These are phyloP conservation scores for Cercospora sp. DNA, from an alignment of 2,329 filamentous ascomycete genomes.

Conservation along the genomic window DNA sequence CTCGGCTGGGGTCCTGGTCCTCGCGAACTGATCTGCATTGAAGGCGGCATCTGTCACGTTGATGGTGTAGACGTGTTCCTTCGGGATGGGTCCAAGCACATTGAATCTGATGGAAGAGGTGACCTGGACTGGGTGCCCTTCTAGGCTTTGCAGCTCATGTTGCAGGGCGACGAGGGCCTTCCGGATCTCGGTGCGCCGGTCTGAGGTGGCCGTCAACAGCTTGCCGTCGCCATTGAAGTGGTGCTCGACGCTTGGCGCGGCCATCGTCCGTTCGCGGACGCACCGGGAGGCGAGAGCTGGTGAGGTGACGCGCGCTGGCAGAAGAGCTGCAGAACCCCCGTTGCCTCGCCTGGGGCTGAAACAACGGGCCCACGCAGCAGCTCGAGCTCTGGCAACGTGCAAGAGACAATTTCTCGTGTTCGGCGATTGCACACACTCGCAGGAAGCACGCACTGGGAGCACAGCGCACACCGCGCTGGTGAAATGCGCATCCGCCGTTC, in stretches of 20 bases:
- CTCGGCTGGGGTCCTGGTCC: constrained; percentile 14
- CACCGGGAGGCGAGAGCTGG: not conserved
- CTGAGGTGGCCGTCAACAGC: constrained; percentile 27
- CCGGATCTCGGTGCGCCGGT: constrained; percentile 27
- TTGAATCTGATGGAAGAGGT: constrained; percentile 29
- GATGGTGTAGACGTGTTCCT: constrained; percentile 29
- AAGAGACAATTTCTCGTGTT: not conserved
- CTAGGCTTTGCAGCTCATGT: constrained; percentile 24
- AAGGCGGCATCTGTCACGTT: constrained; percentile 24
- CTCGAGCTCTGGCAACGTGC: not conserved
- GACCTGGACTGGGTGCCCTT: constrained; percentile 25
- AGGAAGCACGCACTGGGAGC: not conserved
- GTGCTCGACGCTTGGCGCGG: constrained; percentile 24
- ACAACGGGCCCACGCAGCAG: not conserved
- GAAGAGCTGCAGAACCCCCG: not conserved
- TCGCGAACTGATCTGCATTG: constrained; percentile 24
- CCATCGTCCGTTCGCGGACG: constrained; percentile 15
- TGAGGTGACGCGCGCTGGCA: not conserved
- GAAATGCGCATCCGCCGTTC: not conserved
- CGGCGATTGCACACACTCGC: not conserved
- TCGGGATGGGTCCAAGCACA: constrained; percentile 20
- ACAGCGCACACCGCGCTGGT: not conserved
- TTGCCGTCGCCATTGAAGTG: constrained; percentile 30
- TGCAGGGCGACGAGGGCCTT: constrained; percentile 27
- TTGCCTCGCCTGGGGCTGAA: not conserved